phyloP scores from a whole-genome alignment of 2,329 filamentous ascomycete species.

The Fusarium sp. region DNA sequence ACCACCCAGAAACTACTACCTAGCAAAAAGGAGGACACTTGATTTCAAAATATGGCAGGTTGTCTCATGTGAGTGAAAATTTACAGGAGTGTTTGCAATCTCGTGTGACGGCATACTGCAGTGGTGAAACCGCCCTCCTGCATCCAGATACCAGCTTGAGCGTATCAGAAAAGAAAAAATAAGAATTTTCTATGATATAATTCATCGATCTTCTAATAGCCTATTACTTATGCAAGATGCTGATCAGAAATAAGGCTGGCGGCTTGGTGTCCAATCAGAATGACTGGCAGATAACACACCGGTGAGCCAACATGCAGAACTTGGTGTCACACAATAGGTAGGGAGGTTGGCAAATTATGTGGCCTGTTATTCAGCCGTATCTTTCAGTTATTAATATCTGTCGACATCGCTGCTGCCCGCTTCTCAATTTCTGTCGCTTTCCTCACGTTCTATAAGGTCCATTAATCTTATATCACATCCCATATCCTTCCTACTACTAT shows the following conservation, averaged over 20 bases:
- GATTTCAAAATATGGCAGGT: not conserved
- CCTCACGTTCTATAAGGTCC: not conserved
- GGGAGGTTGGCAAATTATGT: not conserved
- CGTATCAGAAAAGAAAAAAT: too few relatives aligned
- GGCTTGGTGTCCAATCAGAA: not conserved
- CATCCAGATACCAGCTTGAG: too few relatives aligned
- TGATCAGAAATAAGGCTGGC: not conserved
- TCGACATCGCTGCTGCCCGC: not conserved
- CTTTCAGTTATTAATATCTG: too few relatives aligned
- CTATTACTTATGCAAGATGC: not conserved
- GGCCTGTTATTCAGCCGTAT: too few relatives aligned
- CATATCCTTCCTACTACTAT: not conserved
- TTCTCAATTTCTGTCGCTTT: not conserved
- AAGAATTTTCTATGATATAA: too few relatives aligned
- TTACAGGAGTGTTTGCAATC: not conserved
- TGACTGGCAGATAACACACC: not conserved
- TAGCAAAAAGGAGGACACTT: not conserved
- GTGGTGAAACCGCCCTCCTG: not conserved
- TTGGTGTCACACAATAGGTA: not conserved
- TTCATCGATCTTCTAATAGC: too few relatives aligned
- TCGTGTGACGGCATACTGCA: not conserved
- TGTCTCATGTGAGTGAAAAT: not conserved
- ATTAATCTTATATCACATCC: not conserved
- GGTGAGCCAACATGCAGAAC: not conserved
- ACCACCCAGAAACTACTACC: not conserved